Evolutionary conservation across 305 asterid species (phyloP).

Genomic region (Fraxinus dipetala): DNA sequence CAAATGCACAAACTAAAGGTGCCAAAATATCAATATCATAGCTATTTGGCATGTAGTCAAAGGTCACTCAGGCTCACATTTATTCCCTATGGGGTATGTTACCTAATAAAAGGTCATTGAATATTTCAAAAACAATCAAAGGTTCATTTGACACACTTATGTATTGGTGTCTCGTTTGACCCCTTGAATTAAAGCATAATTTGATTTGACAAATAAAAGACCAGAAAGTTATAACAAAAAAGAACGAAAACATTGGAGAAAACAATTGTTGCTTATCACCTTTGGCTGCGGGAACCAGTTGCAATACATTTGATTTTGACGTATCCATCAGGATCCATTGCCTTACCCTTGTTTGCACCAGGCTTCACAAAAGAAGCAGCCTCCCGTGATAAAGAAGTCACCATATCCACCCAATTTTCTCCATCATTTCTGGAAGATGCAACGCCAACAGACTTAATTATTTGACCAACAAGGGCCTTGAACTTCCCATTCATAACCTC

Average conservation of each 20-base stretch:
- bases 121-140: neutral
- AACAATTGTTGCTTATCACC: conserved; percentile 38
- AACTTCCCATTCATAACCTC: conserved; percentile 74
- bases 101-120: neutral
- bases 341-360: conserved; percentile 77
- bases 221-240: neutral
- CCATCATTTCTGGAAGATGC: conserved; percentile 34
- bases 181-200: conserved; percentile 8
- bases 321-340: conserved; percentile 95
- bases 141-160: neutral
- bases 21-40: neutral
- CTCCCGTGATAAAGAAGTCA: conserved; percentile 80
- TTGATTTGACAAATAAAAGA: conserved; percentile 12
- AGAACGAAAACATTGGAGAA: neutral
- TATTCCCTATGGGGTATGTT: neutral
- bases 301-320: conserved; percentile 89
- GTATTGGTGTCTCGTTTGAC: conserved; percentile 2
- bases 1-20: neutral
- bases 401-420: conserved; percentile 78
- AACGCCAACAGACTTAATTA: conserved; percentile 65
- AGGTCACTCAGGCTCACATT: neutral
- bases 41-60: neutral
- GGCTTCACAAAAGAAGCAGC: conserved; percentile 93
- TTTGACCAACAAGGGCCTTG: conserved; percentile 68
- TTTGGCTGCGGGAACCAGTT: conserved; percentile 64